A percentile compares a stretch with the other conserved stretches of the same genome.
These are phyloP conservation scores for Sugiyamaella valdiviana DNA, from an alignment of 805 yeast genomes.

Conservation along the genomic window DNA sequence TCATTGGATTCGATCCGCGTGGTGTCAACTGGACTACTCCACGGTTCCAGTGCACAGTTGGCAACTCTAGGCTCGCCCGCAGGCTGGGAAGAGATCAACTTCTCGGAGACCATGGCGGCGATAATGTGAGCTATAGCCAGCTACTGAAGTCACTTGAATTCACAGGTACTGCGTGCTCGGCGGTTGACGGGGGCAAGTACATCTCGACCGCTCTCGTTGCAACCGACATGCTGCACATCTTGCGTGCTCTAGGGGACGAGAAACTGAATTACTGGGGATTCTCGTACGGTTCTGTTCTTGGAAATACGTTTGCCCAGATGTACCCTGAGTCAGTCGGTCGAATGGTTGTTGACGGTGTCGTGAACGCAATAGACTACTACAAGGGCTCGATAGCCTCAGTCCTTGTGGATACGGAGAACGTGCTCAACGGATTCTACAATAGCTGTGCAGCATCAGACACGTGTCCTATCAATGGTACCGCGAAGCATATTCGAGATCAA, in stretches of 20 bases:
- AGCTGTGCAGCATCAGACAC: slow-evolving; percentile 10
- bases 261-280: slow-evolving; percentile 26
- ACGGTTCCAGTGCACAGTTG: slow-evolving; percentile 14
- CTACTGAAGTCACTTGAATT: slow-evolving; percentile 10
- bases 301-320: slow-evolving; percentile 23
- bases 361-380: slow-evolving; percentile 18
- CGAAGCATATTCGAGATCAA: slow-evolving; percentile 2
- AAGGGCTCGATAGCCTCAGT: slow-evolving; percentile 16
- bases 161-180: slow-evolving; percentile 15
- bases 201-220: slow-evolving; percentile 22
- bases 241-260: slow-evolving; percentile 21
- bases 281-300: slow-evolving; percentile 22
- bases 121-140: slow-evolving; percentile 14
- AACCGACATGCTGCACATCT: slow-evolving; percentile 22
- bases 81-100: neutral
- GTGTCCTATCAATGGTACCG: slow-evolving; percentile 7
- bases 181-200: slow-evolving; percentile 10
- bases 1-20: slow-evolving; percentile 23
- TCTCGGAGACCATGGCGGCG: slow-evolving; percentile 1
- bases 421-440: slow-evolving; percentile 9
- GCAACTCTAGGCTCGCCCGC: neutral
- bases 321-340: slow-evolving; percentile 20
- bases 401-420: slow-evolving; percentile 17
- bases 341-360: slow-evolving; percentile 23
- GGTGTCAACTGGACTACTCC: slow-evolving; percentile 22